Evolutionary conservation across 2,329 filamentous ascomycete genomes (phyloP), one percentile per base, ranked within the genome.

Genomic region (Colletotrichum liriopes): DNA sequence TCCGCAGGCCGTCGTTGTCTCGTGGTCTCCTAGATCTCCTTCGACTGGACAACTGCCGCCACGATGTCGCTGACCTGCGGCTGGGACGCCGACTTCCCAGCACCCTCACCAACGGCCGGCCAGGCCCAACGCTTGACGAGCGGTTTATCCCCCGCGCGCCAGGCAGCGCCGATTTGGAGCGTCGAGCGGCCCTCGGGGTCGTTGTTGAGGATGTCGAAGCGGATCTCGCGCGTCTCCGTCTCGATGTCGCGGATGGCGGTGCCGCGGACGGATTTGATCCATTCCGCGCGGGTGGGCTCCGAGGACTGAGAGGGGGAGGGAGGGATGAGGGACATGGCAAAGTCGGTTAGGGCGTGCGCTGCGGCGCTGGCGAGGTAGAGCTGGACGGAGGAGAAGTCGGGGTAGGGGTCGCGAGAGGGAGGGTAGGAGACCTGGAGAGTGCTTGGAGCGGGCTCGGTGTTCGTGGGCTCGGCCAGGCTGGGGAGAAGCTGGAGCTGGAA

Each of bases 321-420:
- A 23, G 65, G 60, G 29, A 74, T 51, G 41, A 74, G 72, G 29
- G 76, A 73, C 39, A 84, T 76, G 59, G 80, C 78, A 65, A 81
- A 80, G 12, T 82, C 77, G 0, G 83, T 78, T 3, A 88, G 78
- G 52, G 81, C 80, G 55, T 83, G 85, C 32, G 81, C 76, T 9
- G 84, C 80, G 16, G 85, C 84, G 23, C 82, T 82, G 67, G 82
- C 79, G 11, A 89, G 75, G 77, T 89, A 89, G 73, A 84, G 82
- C 16, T 81, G 78, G 7, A 88, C 81, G 43, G 86, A 84, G 12
- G 76, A 73, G 20, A 86, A 78, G 73, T 82, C 82, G 0, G 84
- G 82, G 73, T 88, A 89, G 7, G 81, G 80, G 32, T 86, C 83
- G 14, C 79, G 77, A 62, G 83, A 83, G 0, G 86, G 86, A 0